Base-by-base conservation (phyloP, 2,329 filamentous ascomycete genomes). In the Aspergillus flavus region DNA sequence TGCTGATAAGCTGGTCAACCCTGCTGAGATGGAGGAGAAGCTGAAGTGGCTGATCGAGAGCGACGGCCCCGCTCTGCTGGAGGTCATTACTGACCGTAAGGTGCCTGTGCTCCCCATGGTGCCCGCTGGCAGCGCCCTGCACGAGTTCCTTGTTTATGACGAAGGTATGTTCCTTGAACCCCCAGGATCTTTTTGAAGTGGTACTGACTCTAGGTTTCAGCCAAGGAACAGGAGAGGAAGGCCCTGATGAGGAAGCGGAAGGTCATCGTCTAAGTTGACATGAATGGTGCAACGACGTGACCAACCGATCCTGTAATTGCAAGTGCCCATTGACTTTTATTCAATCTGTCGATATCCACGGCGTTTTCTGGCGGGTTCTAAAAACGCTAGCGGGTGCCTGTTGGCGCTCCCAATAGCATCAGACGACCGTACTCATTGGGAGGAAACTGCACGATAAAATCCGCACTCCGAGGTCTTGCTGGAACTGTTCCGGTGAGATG, bases 81-180 rank as follows among this genome's bases (percentile, higher is more conserved):
- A 98, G 82, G 91, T 99, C 59, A 85, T 97, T 58, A 95, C 92
- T 4, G 95, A 98, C 79, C 86, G 87, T 76, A 90, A 83, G 75
- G 81, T 82, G 30, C 94, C 94, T 54, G 94, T 99, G n/a, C 82
- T 98, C 73, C 95, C 95, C 43, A 98, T 98, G 95, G 95, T 99
- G 54, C 94, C 94, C 4, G 90, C 88, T 45, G 95, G 95, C 43
- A 90, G 87, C 66, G 94, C 86, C 64, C 84, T 99, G 72, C 93
- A 98, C 76, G 95, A 98, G 80, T 97, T 98, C 81, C 84, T 98
- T 75, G 86, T 94, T 21, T 97, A 92, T 80, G 93, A 96, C 78
- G 85, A 88, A 82, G 86, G 88, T 90, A 84, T 79, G 88, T 75
- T 62, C 45, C 14, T 4, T 50, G 7, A 23, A 21, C 41, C 9